phyloP scores from a whole-genome alignment of 148 eudicot species.

The Rhododendron vialii region DNA sequence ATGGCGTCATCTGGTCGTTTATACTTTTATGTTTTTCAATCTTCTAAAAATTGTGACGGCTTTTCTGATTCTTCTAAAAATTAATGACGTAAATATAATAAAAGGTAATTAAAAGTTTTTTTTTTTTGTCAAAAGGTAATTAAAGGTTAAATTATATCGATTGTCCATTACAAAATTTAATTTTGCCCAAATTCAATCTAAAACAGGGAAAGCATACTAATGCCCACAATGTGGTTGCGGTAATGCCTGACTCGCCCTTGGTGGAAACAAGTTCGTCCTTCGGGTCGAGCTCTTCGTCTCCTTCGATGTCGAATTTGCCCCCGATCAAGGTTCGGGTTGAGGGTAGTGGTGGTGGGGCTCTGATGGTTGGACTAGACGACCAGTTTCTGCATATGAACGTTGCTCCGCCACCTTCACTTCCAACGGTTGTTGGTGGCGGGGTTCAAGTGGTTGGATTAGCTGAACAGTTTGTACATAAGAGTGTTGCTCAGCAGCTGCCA shows the following conservation, averaged over 20 bases:
- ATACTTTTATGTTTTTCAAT: too few species aligned
- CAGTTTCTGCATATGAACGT: constrained; percentile 43
- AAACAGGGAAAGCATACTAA: constrained; percentile 9
- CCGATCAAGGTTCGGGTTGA: constrained; percentile 52
- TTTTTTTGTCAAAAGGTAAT: background rate
- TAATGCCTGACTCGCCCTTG: constrained; percentile 42
- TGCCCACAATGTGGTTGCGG: constrained; percentile 27
- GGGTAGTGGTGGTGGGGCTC: constrained; percentile 25
- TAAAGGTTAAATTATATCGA: background rate
- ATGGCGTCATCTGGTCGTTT: too few species aligned
- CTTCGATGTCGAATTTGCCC: constrained; percentile 59
- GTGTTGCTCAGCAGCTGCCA: constrained; percentile 9
- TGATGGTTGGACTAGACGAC: constrained; percentile 42
- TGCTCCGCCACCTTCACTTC: constrained; percentile 1
- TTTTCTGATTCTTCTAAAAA: background rate
- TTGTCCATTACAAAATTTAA: background rate
- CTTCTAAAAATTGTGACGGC: too few species aligned
- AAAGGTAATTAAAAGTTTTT: background rate
- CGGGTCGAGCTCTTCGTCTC: constrained; percentile 63
- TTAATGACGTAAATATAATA: background rate
- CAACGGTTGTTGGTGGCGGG: constrained; percentile 1
- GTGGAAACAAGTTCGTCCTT: constrained; percentile 59
- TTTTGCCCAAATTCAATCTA: background rate
- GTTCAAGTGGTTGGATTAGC: constrained; percentile 40
- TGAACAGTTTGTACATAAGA: constrained; percentile 43